These are phyloP conservation scores for Trametes meyenii DNA, from an alignment of 768 basidiomycete species.

Conservation along the genomic window DNA sequence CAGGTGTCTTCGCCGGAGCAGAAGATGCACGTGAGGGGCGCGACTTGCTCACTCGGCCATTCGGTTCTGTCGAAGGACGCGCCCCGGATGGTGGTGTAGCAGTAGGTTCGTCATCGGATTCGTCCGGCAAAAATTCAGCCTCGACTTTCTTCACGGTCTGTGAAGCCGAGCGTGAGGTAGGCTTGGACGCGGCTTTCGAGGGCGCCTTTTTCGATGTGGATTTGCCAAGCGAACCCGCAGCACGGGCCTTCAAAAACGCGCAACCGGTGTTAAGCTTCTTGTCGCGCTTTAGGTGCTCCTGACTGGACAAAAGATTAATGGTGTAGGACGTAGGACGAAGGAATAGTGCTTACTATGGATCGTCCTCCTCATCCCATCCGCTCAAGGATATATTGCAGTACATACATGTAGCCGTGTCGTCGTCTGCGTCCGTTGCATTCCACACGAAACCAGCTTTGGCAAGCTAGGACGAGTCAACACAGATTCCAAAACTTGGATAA, in stretches of 20 bases:
- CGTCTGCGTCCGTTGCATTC: conserved; percentile 64
- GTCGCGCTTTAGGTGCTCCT: conserved; percentile 74
- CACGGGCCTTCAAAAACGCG: conserved; percentile 44
- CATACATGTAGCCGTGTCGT: conserved; percentile 84
- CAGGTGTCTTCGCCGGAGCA: conserved; percentile 24
- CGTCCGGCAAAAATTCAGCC: conserved; percentile 17
- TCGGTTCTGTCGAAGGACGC: conserved; percentile 6
- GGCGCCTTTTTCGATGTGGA: conserved; percentile 29
- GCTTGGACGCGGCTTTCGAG: conserved; percentile 34
- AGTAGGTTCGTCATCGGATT: conserved; percentile 33
- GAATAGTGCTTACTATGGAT: conserved; percentile 68
- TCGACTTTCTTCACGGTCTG: conserved; percentile 23
- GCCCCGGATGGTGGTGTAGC: conserved; percentile 18
- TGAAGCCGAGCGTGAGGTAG: conserved; percentile 24
- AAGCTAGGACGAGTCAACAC: conserved; percentile 54
- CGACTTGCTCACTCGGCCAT: conserved; percentile 11
- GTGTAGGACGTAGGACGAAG: not conserved
- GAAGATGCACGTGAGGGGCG: conserved; percentile 27
- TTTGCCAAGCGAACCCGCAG: conserved; percentile 19
- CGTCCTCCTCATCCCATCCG: conserved; percentile 87
- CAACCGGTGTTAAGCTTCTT: conserved; percentile 48
- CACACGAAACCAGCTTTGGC: conserved; percentile 88
- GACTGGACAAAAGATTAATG: conserved; percentile 42
- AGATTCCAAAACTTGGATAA: not conserved
- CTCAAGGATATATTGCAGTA: conserved; percentile 81